phyloP scores from a whole-genome alignment of 768 basidiomycete genomes.

The Clitopilus passeckerianus region DNA sequence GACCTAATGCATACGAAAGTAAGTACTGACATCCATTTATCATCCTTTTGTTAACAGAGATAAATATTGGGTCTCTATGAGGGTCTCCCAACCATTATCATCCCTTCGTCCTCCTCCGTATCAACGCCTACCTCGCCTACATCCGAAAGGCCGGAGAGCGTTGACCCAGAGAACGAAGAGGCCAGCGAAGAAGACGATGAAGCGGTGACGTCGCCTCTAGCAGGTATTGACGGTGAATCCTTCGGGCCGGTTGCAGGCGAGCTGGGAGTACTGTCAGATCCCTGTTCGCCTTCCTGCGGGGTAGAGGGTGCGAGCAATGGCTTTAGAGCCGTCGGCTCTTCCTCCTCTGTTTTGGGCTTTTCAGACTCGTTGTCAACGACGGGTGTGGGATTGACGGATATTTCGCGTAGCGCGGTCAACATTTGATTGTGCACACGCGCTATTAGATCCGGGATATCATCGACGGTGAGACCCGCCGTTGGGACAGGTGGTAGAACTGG shows the following conservation, averaged over 20 bases:
- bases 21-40: neutral
- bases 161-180: conserved; percentile 26
- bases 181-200: conserved; percentile 28
- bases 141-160: conserved; percentile 28
- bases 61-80: conserved; percentile 6
- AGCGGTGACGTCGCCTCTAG: neutral
- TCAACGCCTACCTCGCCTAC: conserved; percentile 64
- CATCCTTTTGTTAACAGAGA: neutral
- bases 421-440: conserved; percentile 71
- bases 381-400: conserved; percentile 40
- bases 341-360: conserved; percentile 3
- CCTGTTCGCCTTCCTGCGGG: neutral
- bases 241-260: neutral
- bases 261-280: neutral
- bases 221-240: conserved; percentile 1
- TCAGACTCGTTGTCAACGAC: neutral
- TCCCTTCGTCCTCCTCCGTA: conserved; percentile 84
- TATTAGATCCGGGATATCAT: conserved; percentile 67
- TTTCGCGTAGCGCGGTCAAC: conserved; percentile 71
- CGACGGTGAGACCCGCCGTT: conserved; percentile 64
- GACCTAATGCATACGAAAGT: neutral
- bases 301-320: neutral
- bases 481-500: conserved; percentile 90
- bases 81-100: conserved; percentile 73
- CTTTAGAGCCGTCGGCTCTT: conserved; percentile 5